Base-by-base conservation (phyloP, 148 eudicot genomes). In the Camellia japonica region DNA sequence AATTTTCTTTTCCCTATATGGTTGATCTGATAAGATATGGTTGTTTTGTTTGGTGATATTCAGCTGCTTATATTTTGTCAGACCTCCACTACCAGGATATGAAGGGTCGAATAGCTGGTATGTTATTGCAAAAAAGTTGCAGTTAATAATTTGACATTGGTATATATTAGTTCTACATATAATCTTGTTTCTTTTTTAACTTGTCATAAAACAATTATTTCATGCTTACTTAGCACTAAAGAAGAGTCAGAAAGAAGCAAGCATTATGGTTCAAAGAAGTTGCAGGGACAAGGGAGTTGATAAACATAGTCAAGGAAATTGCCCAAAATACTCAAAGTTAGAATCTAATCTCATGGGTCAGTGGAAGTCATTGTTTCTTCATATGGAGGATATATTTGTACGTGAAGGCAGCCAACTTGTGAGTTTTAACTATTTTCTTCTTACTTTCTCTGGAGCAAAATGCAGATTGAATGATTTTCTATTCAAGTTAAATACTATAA, bases 31-130 rank as follows among this genome's bases (percentile, higher is more conserved):
- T 60, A 51, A 47, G 71, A 52, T 9, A 20, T 78, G 74, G 20
- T 78, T 7, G 10, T 72, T 71, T 72, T 65, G 16, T 44, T 62
- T 79, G 73, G 75, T 80, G 77, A 52, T 43, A 78, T 78, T 46
- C 91, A 95, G 98, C 93, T 87, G 91, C 86, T 59, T 91, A 88
- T 84, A 88, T 95, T 52, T 92, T 90, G 97, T 82, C 93, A 74
- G 98, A 95, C 83, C 94, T 95, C 72, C 91, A 92, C 71, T 91
- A 90, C 77, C 91, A 91, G 87, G 97, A 95, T 81, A 82, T 84
- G 62, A 90, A 89, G 87, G 93, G 91, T 80, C 92, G 97, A 71
- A 74, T 93, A 82, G 86, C 94, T 77, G 82, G 98, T 92, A 74
- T 81, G 80, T 81, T 14, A 23, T 38, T 8, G 44, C 62, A 64